These are phyloP conservation scores for Echeveria elegans DNA, from an alignment of 164 flowering plant species.

Conservation along the genomic window DNA sequence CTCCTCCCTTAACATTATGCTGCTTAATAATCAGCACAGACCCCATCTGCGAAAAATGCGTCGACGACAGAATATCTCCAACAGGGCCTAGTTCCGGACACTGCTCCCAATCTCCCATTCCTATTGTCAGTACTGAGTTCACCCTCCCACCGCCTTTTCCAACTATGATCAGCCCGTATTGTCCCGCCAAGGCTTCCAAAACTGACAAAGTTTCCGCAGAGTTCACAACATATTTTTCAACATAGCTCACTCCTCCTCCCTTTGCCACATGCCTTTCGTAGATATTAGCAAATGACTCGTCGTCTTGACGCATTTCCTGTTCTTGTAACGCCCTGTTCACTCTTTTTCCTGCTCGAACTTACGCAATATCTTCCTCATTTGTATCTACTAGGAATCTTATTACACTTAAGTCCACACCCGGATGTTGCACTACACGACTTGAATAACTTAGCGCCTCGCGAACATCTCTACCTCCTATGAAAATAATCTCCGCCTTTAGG, in stretches of 20 bases:
- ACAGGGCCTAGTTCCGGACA: conserved; percentile 71
- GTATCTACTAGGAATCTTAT: conserved; percentile 45
- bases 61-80: conserved; percentile 61
- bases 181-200: conserved; percentile 37
- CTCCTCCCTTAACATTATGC: conserved; percentile 31
- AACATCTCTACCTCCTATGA: conserved; percentile 79
- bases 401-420: conserved; percentile 53
- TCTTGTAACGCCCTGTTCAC: conserved; percentile 27
- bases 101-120: conserved; percentile 67
- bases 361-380: conserved; percentile 13
- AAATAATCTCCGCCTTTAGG: conserved; percentile 40
- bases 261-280: conserved; percentile 49
- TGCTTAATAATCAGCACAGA: conserved; percentile 73
- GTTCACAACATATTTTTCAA: conserved; percentile 52
- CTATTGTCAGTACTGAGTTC: conserved; percentile 38
- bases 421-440: conserved; percentile 44
- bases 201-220: conserved; percentile 44
- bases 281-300: conserved; percentile 53
- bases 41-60: conserved; percentile 39
- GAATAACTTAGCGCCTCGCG: conserved; percentile 69
- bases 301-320: conserved; percentile 53
- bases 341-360: conserved; percentile 10
- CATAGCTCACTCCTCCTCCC: conserved; percentile 42
- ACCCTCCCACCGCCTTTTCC: conserved; percentile 55
- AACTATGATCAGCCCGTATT: conserved; percentile 44